Base-by-base conservation (phyloP, 345 rosid species). In the Schrenkiella parvula region DNA sequence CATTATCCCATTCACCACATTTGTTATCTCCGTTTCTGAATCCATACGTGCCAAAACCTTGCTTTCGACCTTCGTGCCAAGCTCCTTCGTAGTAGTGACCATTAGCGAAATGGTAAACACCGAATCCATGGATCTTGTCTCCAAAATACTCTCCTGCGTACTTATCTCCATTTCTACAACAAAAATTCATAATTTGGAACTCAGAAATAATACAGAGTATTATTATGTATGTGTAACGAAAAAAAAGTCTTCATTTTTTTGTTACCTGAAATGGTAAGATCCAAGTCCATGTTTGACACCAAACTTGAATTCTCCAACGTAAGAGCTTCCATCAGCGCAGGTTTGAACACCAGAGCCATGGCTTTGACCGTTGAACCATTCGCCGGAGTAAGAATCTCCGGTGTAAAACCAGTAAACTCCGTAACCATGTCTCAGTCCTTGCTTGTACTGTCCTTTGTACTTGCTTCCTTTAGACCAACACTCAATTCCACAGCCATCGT, bases 211-310 rank as follows among this genome's bases (percentile, higher is more conserved):
- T 4, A 66, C n/a, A 65, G 13, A 74, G 52, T n/a, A n/a, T n/a
- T n/a, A n/a, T n/a, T n/a, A n/a, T 50, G 22, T 14, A 10, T 19
- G 29, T 35, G 12, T 42, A 22, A 53, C 8, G 1, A 10, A 28
- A n/a, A 14, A 0, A 34, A 38, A 32, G 22, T n/a, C n/a, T n/a
- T n/a, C n/a, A n/a, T 5, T 5, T 39, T 17, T 23, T 54, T 9
- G 10, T 51, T 64, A 93, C 99, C 97, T 88, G 87, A 91, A 95
- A 82, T 89, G 86, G 83, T 95, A 95, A 74, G 80, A 85, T 13
- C 99, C 97, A 72, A 88, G 85, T 57, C 99, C 97, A 72, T 95
- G 99, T 66, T 95, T 95, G 46, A 89, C 88, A 28, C 91, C 99
- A 23, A 80, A 86, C 77, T 91, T 95, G 83, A 95, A 95, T 55